A percentile compares a stretch with the other conserved stretches of the same genome.
Evolutionary conservation across 306 rosid genomes (phyloP).

Genomic region (Citrullus mucosospermus): DNA sequence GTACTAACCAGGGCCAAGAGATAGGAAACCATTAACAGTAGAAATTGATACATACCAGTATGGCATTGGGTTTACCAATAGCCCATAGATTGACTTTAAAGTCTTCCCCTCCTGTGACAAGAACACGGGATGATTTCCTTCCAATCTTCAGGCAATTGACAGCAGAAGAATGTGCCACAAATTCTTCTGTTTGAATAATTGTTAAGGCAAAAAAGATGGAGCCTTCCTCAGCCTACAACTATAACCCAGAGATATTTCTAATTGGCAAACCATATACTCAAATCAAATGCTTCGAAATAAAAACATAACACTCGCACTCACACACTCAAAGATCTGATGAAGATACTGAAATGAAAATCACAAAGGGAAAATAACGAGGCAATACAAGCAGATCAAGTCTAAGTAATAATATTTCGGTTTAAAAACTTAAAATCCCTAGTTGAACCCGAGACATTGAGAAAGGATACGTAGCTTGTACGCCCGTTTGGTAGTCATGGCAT

Average conservation of each 20-base stretch:
- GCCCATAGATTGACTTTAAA: conserved; percentile 99
- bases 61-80: conserved; percentile 95
- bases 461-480: conserved; percentile 99
- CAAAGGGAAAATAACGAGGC: neutral
- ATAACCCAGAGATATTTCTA: neutral
- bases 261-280: neutral
- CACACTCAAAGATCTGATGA: neutral
- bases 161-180: conserved; percentile 89
- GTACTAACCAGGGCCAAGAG: neutral
- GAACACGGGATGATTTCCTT: conserved; percentile 81
- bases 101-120: conserved; percentile 98
- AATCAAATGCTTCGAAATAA: neutral
- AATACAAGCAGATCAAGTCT: neutral
- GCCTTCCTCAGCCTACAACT: neutral
- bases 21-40: neutral
- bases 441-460: conserved; percentile 1
- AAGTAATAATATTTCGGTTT: neutral
- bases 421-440: neutral
- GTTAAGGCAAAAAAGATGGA: conserved; percentile 46
- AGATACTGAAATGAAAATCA: neutral
- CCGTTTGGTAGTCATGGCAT: conserved; percentile 87
- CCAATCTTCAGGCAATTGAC: conserved; percentile 99
- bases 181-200: conserved; percentile 59
- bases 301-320: neutral
- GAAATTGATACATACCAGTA: conserved; percentile 46